These are phyloP conservation scores for Pycnococcus provasolii DNA, from an alignment of 139 green algal genomes.

Conservation along the genomic window DNA sequence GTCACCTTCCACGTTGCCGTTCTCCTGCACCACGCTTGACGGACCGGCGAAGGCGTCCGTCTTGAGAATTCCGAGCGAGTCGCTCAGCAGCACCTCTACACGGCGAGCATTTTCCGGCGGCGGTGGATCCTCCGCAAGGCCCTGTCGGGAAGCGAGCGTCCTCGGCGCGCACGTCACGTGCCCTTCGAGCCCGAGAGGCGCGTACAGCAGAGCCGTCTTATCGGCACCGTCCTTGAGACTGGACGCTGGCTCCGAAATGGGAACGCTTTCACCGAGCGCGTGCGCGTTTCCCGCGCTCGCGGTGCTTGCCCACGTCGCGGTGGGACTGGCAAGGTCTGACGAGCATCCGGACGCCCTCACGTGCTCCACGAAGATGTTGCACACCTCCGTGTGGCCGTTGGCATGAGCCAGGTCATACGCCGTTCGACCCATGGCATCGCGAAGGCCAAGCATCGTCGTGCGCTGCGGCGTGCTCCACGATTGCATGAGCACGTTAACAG, in stretches of 20 bases:
- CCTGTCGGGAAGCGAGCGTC: not conserved
- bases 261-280: no score
- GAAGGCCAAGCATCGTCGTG: not conserved
- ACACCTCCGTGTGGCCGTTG: not conserved
- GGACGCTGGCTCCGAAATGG: no score
- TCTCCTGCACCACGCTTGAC: constrained; percentile 3
- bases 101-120: constrained; percentile 77
- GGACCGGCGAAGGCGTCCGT: constrained; percentile 37
- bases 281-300: no score
- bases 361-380: not conserved
- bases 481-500: constrained; percentile 1
- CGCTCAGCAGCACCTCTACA: constrained; percentile 50
- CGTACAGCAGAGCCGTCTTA: not conserved
- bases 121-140: not conserved
- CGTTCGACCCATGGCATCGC: not conserved
- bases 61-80: constrained; percentile 42
- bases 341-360: not conserved
- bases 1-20: not conserved
- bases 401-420: not conserved
- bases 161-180: constrained; percentile 13
- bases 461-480: not conserved
- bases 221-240: no score
- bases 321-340: not conserved
- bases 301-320: no score
- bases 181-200: constrained; percentile 7